Evolutionary conservation across 2,329 filamentous ascomycete genomes (phyloP).

Genomic region (Xylariaceae sp.): DNA sequence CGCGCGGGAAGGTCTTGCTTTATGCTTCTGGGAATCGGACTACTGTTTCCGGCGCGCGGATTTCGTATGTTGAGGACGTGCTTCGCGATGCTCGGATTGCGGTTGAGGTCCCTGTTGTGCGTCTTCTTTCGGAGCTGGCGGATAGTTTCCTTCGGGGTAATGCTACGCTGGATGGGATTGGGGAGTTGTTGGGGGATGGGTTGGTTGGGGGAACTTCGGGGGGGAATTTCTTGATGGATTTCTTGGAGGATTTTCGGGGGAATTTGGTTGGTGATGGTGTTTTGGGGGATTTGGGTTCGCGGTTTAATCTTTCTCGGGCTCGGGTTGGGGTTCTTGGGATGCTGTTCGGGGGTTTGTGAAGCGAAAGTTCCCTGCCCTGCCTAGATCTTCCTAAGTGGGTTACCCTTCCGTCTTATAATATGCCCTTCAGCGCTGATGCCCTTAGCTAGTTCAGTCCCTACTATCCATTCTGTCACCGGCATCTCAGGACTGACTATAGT

Average conservation of each 20-base stretch:
- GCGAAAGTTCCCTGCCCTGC: too few species aligned
- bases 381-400: too few species aligned
- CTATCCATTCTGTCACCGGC: too few species aligned
- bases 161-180: conserved; percentile 2
- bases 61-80: conserved; percentile 21
- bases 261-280: background rate
- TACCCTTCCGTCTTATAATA: too few species aligned
- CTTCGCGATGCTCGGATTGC: conserved; percentile 24
- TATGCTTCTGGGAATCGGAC: too few species aligned
- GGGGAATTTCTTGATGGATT: background rate
- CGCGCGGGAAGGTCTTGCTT: conserved; percentile 20
- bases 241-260: background rate
- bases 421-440: too few species aligned
- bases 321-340: too few species aligned
- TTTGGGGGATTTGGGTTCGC: background rate
- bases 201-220: background rate
- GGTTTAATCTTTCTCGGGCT: background rate
- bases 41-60: conserved; percentile 16
- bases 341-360: too few species aligned
- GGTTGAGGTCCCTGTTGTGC: conserved; percentile 22
- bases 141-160: conserved; percentile 10
- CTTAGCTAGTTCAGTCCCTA: too few species aligned
- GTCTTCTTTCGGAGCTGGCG: conserved; percentile 20
- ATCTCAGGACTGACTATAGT: too few species aligned
- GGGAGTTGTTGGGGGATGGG: background rate